Base-by-base conservation (phyloP, 768 basidiomycete species). In the Macrocybe gigantea region DNA sequence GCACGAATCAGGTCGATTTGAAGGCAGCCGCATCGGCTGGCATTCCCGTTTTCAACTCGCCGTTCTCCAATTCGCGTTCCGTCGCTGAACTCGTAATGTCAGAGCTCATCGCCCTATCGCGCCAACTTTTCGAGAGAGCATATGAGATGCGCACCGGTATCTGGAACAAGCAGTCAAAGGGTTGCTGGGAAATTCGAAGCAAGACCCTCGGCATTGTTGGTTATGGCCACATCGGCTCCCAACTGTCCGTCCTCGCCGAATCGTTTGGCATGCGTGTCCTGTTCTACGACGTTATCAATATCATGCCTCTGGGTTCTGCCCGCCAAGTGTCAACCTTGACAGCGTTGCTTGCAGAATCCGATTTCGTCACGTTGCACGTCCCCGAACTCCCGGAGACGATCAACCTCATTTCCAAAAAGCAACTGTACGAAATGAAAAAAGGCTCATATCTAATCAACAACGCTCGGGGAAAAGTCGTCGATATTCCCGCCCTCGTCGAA, bases 101-200 rank as follows among this genome's bases (percentile, higher is more conserved):
- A 49, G 96, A 99, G 68, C 77, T 98, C 59, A 80, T 99, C 60
- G 87, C 87, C 3, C 84, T 99, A 53, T 95, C 95, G 3, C 86
- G 96, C 22, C 96, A 99, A 62, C 80, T 95, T 57, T 83, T 83
- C 57, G 89, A 99, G 67, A 87, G 96, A 48, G 71, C 85, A 15
- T 80, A 75, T 56, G 96, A 99, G 71, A 78, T 99, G 72, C 83
- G 82, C 47, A 75, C 81, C 33, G 96, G 96, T 40, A 67, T 88
- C 60, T 99, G 96, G 96, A 98, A 99, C 77, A 99, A 99, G 70
- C 88, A 97, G 60, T 95, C 93, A 56, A 97, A 96, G 63, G 83
- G 84, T 53, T 99, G 96, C 70, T 99, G 93, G 93, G 96, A 99
- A 66, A 70, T 98, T 54, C 83, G 96, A 38, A 95, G 96, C 55